These are phyloP conservation scores for Sarcodon sp. DNA, from an alignment of 768 basidiomycete genomes.

Conservation along the genomic window DNA sequence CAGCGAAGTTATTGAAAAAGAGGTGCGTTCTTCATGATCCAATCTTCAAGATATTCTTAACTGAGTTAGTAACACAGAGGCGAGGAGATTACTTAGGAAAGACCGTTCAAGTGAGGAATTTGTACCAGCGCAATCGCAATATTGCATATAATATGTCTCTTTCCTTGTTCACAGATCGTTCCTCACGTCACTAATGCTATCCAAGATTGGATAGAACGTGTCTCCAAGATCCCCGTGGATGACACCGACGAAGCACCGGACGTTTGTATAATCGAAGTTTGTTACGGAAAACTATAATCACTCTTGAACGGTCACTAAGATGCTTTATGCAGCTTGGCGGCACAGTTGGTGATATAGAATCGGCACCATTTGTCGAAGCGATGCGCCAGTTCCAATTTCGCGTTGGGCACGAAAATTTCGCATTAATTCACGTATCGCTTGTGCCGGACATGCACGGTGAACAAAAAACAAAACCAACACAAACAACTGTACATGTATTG, in stretches of 20 bases:
- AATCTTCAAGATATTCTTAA: constrained; percentile 2
- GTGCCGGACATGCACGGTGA: constrained; percentile 99
- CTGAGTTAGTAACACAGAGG: constrained; percentile 26
- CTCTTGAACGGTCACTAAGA: background rate
- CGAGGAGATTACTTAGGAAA: constrained; percentile 89
- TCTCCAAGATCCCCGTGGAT: constrained; percentile 90
- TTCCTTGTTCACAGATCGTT: constrained; percentile 47
- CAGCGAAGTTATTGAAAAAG: constrained; percentile 90
- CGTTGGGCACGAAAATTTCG: constrained; percentile 93
- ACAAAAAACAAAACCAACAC: constrained; percentile 98
- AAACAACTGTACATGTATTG: constrained; percentile 90
- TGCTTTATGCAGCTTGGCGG: constrained; percentile 71
- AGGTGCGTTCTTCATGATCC: constrained; percentile 39
- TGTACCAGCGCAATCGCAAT: background rate
- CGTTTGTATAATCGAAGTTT: constrained; percentile 93
- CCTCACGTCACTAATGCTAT: constrained; percentile 95
- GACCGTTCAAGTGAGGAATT: constrained; percentile 71
- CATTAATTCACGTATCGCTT: constrained; percentile 91
- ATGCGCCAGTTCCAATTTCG: constrained; percentile 99
- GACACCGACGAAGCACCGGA: constrained; percentile 89
- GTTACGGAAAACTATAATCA: constrained; percentile 5
- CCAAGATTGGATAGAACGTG: constrained; percentile 97
- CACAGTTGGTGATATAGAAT: constrained; percentile 98
- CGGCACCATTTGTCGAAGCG: constrained; percentile 94
- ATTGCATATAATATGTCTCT: too few relatives aligned